Percentiles rank a stretch among this genome's conserved stretches.
Conservation (phyloP, 23 red algal species). For the Gracilaria domingensis region DNA sequence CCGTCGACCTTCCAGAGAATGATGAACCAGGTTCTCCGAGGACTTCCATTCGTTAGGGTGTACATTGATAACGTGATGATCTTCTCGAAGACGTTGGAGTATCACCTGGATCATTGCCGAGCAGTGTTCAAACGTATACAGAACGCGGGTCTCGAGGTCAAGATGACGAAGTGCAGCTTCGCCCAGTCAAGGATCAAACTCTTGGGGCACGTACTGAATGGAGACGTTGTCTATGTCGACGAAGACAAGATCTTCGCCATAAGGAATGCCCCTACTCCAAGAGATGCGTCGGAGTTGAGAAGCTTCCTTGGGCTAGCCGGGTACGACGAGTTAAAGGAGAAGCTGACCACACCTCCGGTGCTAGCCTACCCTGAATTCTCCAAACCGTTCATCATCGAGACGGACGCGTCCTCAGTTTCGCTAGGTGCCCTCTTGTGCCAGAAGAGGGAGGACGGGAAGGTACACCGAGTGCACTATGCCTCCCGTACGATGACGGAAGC, state of each 20-base stretch:
- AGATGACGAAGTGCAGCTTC: constrained; percentile 8
- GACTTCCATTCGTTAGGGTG: too few species aligned
- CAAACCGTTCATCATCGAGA: constrained; percentile 17
- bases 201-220: too few species aligned
- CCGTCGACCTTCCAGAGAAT: too few species aligned
- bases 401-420: background rate
- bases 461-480: constrained; percentile 1
- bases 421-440: constrained; percentile 22
- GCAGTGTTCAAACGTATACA: background rate
- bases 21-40: too few species aligned
- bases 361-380: constrained; percentile 20
- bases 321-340: constrained; percentile 38
- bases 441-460: constrained; percentile 26
- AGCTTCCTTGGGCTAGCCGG: constrained; percentile 1
- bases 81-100: constrained; percentile 5
- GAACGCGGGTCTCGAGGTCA: background rate
- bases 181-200: background rate
- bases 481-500: too few species aligned
- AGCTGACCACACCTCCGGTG: constrained; percentile 23
- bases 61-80: too few species aligned
- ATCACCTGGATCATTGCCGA: background rate
- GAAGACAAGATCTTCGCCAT: constrained; percentile 3
- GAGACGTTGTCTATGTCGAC: background rate
- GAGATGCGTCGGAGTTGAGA: background rate
- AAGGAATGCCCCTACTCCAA: background rate